Evolutionary conservation across 2,329 filamentous ascomycete species (phyloP).

Genomic region (Microdochium trichocladiopsis): DNA sequence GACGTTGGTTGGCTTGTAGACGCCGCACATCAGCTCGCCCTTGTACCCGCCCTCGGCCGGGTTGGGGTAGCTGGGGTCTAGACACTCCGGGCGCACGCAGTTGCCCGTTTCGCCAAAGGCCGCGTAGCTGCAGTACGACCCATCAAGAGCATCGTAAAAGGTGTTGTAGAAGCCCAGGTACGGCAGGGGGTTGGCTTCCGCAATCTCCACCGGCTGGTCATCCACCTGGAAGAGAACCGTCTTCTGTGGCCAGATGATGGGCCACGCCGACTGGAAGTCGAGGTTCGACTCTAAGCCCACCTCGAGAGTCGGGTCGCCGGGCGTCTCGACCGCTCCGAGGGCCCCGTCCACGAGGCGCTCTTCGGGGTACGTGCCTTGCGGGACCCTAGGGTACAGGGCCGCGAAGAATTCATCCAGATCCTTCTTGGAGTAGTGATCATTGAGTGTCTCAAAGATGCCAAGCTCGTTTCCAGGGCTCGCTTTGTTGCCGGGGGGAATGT

Average conservation of each 20-base stretch:
- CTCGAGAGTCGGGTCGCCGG: background rate
- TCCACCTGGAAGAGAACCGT: slow-evolving; percentile 32
- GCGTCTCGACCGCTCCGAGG: slow-evolving; percentile 8
- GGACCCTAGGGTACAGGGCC: slow-evolving; percentile 11
- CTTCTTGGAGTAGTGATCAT: slow-evolving; percentile 24
- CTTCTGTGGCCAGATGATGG: slow-evolving; percentile 32
- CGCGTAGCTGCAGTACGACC: slow-evolving; percentile 39
- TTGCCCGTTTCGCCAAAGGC: slow-evolving; percentile 41
- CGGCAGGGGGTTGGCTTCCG: slow-evolving; percentile 1
- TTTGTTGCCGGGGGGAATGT: slow-evolving; percentile 7
- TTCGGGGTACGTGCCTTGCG: slow-evolving; percentile 20
- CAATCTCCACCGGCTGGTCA: slow-evolving; percentile 16
- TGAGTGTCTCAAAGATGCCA: slow-evolving; percentile 18
- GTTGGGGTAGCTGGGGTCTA: slow-evolving; percentile 43
- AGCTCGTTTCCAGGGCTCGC: slow-evolving; percentile 9
- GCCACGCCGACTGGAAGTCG: slow-evolving; percentile 26
- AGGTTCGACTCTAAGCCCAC: slow-evolving; percentile 26
- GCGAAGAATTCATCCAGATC: slow-evolving; percentile 23
- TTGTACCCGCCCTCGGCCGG: slow-evolving; percentile 33
- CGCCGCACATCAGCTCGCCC: slow-evolving; percentile 27
- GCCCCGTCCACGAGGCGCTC: slow-evolving; percentile 23
- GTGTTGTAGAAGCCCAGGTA: slow-evolving; percentile 21
- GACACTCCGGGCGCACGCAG: slow-evolving; percentile 20
- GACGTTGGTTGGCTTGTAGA: slow-evolving; percentile 44
- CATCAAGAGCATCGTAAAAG: slow-evolving; percentile 41